Evolutionary conservation across 257 asterid species (phyloP), one percentile per base, ranked within the genome.

Genomic region (Forsythia suspensa): DNA sequence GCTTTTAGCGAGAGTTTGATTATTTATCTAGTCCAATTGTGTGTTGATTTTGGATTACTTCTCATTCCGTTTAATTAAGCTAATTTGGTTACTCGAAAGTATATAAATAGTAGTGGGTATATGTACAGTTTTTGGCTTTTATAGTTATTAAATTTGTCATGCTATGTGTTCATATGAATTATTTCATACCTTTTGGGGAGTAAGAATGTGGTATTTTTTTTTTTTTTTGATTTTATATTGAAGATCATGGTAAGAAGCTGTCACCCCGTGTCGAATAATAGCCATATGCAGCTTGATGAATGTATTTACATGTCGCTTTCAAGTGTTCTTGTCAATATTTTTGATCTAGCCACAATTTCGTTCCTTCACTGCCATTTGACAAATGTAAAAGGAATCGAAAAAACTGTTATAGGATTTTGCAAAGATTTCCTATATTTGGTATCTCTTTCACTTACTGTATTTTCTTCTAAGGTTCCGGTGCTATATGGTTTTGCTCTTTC

Each of bases 1-100:
- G 69, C n/a, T 79, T 57, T 74, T 80, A 72, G 73, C 55, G 67
- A 82, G 42, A 66, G 72, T 81, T 46, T 69, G 73, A 44, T 44
- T 70, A n/a, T 6, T 67, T 72, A 67, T 46, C 67, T 77, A 16
- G 68, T 21, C 29, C 4, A n/a, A 43, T 42, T 65, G n/a, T 80
- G 74, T 48, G 39, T 15, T 20, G 74, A 59, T 41, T 69, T 15
- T 72, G 65, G 65, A 75, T 51, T 52, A 46, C 70, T 72, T 68
- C 44, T 11, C 67, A 73, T 29, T 12, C n/a, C 6, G 67, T 51
- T 13, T 7, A 73, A 48, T 9, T 20, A 51, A 51, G 34, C 77
- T 48, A 34, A 63, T 63, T 63, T 9, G 70, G 16, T 8, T 63
- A 11, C 40, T 10, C 40, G 37, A 10, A 63, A 10, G 70, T 29